These are phyloP conservation scores for Mycena capillaripes DNA, from an alignment of 768 basidiomycete species.

Conservation along the genomic window DNA sequence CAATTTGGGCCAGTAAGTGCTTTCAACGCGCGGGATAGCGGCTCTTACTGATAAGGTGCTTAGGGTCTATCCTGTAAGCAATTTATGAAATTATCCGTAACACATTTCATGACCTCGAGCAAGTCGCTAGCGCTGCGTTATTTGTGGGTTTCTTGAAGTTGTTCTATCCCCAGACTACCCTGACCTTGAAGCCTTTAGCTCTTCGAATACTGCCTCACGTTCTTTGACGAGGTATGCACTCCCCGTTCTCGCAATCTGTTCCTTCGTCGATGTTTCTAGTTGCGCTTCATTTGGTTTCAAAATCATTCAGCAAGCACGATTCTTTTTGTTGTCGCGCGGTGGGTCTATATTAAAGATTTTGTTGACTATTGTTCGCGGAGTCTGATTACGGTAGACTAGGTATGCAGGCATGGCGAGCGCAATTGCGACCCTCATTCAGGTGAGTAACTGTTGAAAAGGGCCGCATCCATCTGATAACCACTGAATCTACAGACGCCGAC, in stretches of 20 bases:
- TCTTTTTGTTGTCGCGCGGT: conserved; percentile 23
- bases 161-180: not conserved
- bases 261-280: not conserved
- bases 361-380: too few relatives aligned
- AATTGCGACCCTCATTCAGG: conserved; percentile 20
- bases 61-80: conserved; percentile 18
- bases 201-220: conserved; percentile 28
- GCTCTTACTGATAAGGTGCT: not conserved
- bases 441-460: not conserved
- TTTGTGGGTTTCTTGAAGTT: conserved; percentile 16
- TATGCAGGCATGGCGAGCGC: conserved; percentile 29
- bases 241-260: too few relatives aligned
- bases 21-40: not conserved
- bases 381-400: too few relatives aligned
- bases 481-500: conserved; percentile 11
- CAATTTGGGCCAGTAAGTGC: conserved; percentile 13
- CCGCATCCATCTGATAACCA: not conserved
- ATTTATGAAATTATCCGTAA: not conserved
- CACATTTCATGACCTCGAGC: not conserved
- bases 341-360: too few relatives aligned
- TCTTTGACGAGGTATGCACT: conserved; percentile 20
- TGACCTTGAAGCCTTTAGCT: conserved; percentile 1
- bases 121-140: conserved; percentile 28
- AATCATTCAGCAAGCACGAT: conserved; percentile 9
- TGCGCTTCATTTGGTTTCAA: conserved; percentile 25